A percentile compares a stretch with the other conserved stretches of the same genome.
These are phyloP conservation scores for Amanita inopinata DNA, from an alignment of 768 basidiomycete genomes.

Conservation along the genomic window DNA sequence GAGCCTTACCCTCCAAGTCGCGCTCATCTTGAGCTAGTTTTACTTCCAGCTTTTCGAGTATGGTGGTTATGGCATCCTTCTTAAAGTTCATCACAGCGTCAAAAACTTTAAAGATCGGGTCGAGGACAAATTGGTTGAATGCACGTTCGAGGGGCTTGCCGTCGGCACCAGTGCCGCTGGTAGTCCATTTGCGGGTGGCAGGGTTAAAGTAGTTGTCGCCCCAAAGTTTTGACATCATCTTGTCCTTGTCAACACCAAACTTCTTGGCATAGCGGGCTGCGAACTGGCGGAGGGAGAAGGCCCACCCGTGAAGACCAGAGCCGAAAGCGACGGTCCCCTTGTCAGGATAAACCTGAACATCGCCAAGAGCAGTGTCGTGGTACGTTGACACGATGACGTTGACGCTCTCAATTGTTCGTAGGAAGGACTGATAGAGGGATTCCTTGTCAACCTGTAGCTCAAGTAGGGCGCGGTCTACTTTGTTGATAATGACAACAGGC, in stretches of 20 bases:
- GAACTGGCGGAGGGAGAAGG: slow-evolving; percentile 97
- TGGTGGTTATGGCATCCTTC: slow-evolving; percentile 73
- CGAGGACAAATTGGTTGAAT: slow-evolving; percentile 96
- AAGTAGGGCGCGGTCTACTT: slow-evolving; percentile 98
- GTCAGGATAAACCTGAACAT: slow-evolving; percentile 98
- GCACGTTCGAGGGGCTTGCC: slow-evolving; percentile 95
- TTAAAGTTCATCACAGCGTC: slow-evolving; percentile 99
- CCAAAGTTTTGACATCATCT: slow-evolving; percentile 98
- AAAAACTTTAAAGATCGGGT: slow-evolving; percentile 98
- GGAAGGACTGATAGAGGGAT: slow-evolving; percentile 95
- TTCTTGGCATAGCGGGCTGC: slow-evolving; percentile 92
- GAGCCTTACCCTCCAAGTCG: slow-evolving; percentile 89
- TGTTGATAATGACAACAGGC: slow-evolving; percentile 99
- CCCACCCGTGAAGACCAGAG: slow-evolving; percentile 99
- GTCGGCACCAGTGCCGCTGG: slow-evolving; percentile 60
- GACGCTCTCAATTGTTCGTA: slow-evolving; percentile 92
- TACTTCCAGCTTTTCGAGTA: slow-evolving; percentile 96
- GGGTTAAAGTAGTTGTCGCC: slow-evolving; percentile 99
- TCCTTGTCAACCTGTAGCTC: slow-evolving; percentile 98
- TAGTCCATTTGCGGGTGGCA: slow-evolving; percentile 92
- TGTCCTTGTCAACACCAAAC: slow-evolving; percentile 97
- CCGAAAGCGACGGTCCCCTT: slow-evolving; percentile 97
- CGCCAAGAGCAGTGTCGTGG: slow-evolving; percentile 87
- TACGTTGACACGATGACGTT: slow-evolving; percentile 99
- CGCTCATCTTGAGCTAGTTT: slow-evolving; percentile 82